Base-by-base conservation (phyloP, 108 stramenopile species). In the Nitzschia palea region DNA sequence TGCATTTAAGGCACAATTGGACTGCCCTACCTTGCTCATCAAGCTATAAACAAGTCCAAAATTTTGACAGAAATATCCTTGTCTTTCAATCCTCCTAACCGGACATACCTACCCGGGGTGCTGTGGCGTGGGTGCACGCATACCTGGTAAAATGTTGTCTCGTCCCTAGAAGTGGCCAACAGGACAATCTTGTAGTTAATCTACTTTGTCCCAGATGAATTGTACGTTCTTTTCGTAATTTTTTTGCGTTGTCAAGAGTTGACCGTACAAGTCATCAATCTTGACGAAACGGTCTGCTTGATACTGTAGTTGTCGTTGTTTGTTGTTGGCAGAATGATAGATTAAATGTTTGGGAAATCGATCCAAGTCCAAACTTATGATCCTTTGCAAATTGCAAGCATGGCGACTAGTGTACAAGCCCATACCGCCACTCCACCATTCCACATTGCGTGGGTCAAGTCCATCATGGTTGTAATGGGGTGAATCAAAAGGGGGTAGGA, bases 281-380 rank as follows among this genome's bases (percentile, higher is more conserved):
- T 84, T 74, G n/a, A 82, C 71, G 61, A 89, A 84, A 4, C 74
- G 57, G 23, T 63, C 9, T 30, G 65, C 48, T 26, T 73, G 40
- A 0, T 30, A 0, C 1, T 8, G 9, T n/a, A 84, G 58, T 28
- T 85, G 86, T 28, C 81, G 71, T 62, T 94, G 93, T 55, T 94
- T 94, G 76, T 94, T 94, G 62, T 94, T 94, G 34, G 89, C 83
- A 3, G 86, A 78, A 58, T 94, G 93, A 56, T 90, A 94, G 17
- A 94, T 43, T 37, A 94, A 57, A 37, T 90, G 89, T 26, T 58
- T 67, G 17, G 87, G 74, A 73, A 94, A 90, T 0, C 74, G 61
- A 33, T 71, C 80, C 15, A 88, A 87, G 56, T 94, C 85, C 56
- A 94, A 45, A 47, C 71, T 78, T 30, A 94, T 63, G 22, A 90